Evolutionary conservation across 768 basidiomycete genomes (phyloP).

Genomic region (Trametes sanguinea): DNA sequence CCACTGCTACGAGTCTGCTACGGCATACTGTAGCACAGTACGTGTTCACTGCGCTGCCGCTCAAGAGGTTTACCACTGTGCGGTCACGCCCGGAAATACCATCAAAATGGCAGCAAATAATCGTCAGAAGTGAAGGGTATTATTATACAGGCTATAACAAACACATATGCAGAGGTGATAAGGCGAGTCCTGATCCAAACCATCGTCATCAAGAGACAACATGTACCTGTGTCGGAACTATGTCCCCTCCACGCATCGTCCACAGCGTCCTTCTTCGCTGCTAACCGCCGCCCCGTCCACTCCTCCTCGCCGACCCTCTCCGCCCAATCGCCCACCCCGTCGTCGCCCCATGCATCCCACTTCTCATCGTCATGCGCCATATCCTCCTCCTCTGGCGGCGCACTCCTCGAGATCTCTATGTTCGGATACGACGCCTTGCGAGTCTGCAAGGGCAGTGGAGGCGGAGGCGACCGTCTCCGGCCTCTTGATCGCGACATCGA

Average conservation of each 20-base stretch:
- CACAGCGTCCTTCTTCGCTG: conserved; percentile 40
- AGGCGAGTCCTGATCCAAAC: background rate
- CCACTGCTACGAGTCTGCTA: too few relatives aligned
- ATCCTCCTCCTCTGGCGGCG: conserved; percentile 15
- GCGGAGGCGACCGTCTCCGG: conserved; percentile 29
- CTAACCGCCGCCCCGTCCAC: conserved; percentile 44
- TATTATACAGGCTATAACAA: conserved; percentile 8
- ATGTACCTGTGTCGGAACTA: conserved; percentile 2
- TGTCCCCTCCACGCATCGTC: conserved; percentile 33
- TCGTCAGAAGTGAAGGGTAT: background rate
- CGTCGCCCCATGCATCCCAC: conserved; percentile 49
- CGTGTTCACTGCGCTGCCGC: too few relatives aligned
- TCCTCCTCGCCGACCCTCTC: conserved; percentile 50
- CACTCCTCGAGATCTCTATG: conserved; percentile 12
- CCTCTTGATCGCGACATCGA: conserved; percentile 29
- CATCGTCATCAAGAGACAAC: conserved; percentile 2
- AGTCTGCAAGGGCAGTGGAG: conserved; percentile 25
- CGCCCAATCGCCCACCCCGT: conserved; percentile 51
- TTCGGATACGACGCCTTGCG: conserved; percentile 18
- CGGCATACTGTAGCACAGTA: too few relatives aligned
- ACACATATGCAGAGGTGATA: background rate
- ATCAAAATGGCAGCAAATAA: too few relatives aligned
- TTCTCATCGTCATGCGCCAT: conserved; percentile 30
- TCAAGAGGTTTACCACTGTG: too few relatives aligned
- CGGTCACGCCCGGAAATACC: too few relatives aligned